A percentile compares a stretch with the other conserved stretches of the same genome.
Conservation (phyloP, 2,329 filamentous ascomycete genomes). For the Myriangium duriaei region DNA sequence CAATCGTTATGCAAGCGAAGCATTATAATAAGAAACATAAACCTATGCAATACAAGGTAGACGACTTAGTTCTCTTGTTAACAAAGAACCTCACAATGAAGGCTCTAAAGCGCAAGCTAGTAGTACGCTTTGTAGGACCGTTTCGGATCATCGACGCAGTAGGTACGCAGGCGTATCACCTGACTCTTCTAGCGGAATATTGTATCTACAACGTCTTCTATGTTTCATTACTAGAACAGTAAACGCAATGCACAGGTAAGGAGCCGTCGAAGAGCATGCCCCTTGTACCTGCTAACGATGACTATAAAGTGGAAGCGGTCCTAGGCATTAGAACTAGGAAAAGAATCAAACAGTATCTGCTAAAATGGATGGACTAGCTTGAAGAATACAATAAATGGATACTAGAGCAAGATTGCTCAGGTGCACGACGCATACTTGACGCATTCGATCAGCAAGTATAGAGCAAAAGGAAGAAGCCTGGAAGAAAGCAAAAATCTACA, state of each 20-base stretch:
- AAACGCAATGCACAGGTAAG: neutral
- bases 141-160: conserved; percentile 7
- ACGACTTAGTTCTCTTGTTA: conserved; percentile 6
- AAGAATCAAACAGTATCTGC: neutral
- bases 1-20: conserved; percentile 3
- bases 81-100: conserved; percentile 8
- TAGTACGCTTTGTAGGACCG: conserved; percentile 5
- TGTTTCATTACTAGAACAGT: conserved; percentile 9
- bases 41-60: neutral
- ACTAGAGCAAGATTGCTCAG: neutral
- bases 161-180: conserved; percentile 9
- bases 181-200: conserved; percentile 6
- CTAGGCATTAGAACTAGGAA: neutral
- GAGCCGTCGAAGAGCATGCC: neutral
- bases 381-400: neutral
- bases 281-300: neutral
- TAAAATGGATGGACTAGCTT: neutral
- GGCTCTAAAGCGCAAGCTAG: conserved; percentile 8
- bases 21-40: conserved; percentile 8
- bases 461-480: neutral
- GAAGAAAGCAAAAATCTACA: neutral
- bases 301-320: too few relatives aligned
- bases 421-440: neutral
- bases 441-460: neutral
- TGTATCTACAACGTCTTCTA: conserved; percentile 11